A percentile compares a stretch with the other conserved stretches of the same genome.
phyloP scores from a whole-genome alignment of 2,329 filamentous ascomycete species.

The Aaosphaeria arxii region DNA sequence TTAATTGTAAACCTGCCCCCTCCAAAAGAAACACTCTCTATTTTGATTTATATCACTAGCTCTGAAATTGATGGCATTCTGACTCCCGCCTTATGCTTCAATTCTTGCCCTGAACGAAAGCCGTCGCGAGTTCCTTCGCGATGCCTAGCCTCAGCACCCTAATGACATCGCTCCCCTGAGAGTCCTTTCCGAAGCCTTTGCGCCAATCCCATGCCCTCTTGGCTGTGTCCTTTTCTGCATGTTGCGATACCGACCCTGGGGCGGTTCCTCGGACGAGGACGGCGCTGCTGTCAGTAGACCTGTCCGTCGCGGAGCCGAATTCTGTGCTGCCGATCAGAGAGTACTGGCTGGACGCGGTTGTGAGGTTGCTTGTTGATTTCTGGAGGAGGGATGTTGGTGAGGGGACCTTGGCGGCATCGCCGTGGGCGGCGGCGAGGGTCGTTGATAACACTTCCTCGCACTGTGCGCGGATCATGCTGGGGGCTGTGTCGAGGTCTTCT shows the following conservation, averaged over 20 bases:
- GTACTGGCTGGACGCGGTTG: constrained; percentile 58
- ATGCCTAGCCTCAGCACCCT: constrained; percentile 68
- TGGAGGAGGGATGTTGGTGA: constrained; percentile 47
- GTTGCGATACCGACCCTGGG: background rate
- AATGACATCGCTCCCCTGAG: constrained; percentile 68
- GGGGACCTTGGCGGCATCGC: constrained; percentile 8
- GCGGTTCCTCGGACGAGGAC: constrained; percentile 39
- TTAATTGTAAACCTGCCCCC: too few relatives aligned
- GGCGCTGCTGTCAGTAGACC: constrained; percentile 45
- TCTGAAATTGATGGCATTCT: too few relatives aligned
- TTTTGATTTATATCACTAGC: too few relatives aligned
- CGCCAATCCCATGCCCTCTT: constrained; percentile 74
- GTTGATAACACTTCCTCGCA: constrained; percentile 77
- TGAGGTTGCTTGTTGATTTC: constrained; percentile 54
- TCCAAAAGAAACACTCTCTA: too few relatives aligned
- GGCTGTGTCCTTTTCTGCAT: constrained; percentile 32
- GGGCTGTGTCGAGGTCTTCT: constrained; percentile 76
- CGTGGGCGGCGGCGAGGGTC: constrained; percentile 68
- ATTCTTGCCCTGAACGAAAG: constrained; percentile 64
- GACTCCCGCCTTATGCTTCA: background rate
- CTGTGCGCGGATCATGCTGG: constrained; percentile 66
- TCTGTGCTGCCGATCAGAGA: constrained; percentile 72
- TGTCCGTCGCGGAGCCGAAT: constrained; percentile 49
- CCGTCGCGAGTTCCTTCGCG: constrained; percentile 68
- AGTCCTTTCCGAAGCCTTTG: constrained; percentile 53